Percentiles rank a stretch among this genome's conserved stretches.
Conservation (phyloP, 495 filamentous ascomycete genomes). For the Penicillium mononematosum region DNA sequence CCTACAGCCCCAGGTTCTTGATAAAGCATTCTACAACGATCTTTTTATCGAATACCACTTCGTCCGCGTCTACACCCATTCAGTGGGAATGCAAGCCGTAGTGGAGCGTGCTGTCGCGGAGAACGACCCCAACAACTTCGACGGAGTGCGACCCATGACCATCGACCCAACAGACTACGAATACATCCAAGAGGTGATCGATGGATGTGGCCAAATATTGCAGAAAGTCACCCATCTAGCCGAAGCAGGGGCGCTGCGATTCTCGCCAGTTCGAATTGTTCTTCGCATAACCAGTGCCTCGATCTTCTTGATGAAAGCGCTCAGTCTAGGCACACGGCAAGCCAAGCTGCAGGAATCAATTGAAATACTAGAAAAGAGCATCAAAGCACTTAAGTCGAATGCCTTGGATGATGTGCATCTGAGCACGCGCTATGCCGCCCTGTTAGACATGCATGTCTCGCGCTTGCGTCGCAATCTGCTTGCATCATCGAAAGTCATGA, state of each 20-base stretch:
- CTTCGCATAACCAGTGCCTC: slow-evolving; percentile 52
- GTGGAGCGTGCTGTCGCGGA: slow-evolving; percentile 47
- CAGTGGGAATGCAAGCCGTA: slow-evolving; percentile 56
- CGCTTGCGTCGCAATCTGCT: slow-evolving; percentile 44
- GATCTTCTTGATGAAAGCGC: slow-evolving; percentile 54
- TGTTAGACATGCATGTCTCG: slow-evolving; percentile 51
- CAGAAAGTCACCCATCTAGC: slow-evolving; percentile 46
- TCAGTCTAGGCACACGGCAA: slow-evolving; percentile 51
- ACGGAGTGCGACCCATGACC: slow-evolving; percentile 43
- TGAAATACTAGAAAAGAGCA: slow-evolving; percentile 48
- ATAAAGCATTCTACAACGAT: slow-evolving; percentile 44
- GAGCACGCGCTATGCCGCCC: slow-evolving; percentile 50
- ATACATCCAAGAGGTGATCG: slow-evolving; percentile 57
- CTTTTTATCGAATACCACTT: slow-evolving; percentile 56
- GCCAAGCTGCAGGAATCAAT: slow-evolving; percentile 49
- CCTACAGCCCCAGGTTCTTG: slow-evolving; percentile 40
- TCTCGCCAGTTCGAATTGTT: slow-evolving; percentile 53
- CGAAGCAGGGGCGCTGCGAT: slow-evolving; percentile 43
- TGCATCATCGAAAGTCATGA: slow-evolving; percentile 35
- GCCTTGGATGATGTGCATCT: slow-evolving; percentile 54
- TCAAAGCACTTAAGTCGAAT: slow-evolving; percentile 49
- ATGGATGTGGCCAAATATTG: slow-evolving; percentile 52
- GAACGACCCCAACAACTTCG: slow-evolving; percentile 37
- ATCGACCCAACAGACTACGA: slow-evolving; percentile 55
- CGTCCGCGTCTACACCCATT: slow-evolving; percentile 54